Percentiles rank a stretch among this genome's conserved stretches.
phyloP scores from a whole-genome alignment of 2,329 filamentous ascomycete species.

The Curvularia sp. region DNA sequence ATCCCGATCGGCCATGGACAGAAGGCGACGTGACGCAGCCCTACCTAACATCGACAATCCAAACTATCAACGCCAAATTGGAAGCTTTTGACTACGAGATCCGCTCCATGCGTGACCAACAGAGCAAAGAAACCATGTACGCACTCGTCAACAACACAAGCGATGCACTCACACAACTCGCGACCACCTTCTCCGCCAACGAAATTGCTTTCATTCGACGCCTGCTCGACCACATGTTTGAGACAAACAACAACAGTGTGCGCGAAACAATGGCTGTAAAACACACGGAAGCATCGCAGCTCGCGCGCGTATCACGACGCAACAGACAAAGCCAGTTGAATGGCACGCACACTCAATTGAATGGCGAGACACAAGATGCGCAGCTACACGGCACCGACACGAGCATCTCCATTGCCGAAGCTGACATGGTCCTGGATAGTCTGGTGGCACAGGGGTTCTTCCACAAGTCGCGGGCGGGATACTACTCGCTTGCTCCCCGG shows the following conservation, averaged over 20 bases:
- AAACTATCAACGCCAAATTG: constrained; percentile 73
- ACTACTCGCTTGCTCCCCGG: constrained; percentile 78
- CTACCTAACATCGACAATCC: constrained; percentile 73
- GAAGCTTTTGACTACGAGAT: constrained; percentile 89
- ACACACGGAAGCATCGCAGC: constrained; percentile 77
- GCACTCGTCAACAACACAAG: constrained; percentile 88
- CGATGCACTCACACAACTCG: constrained; percentile 84
- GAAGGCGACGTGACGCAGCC: constrained; percentile 71
- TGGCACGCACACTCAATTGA: constrained; percentile 38
- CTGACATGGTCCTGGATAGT: constrained; percentile 72
- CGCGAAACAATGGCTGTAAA: constrained; percentile 85
- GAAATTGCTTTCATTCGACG: constrained; percentile 91
- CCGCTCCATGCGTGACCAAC: constrained; percentile 74
- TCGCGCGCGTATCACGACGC: constrained; percentile 58
- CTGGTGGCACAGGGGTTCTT: constrained; percentile 86
- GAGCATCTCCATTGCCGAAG: constrained; percentile 76
- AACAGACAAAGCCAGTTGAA: constrained; percentile 41
- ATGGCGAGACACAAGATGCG: constrained; percentile 48
- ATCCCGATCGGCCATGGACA: constrained; percentile 56
- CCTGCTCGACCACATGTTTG: constrained; percentile 89
- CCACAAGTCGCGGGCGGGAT: constrained; percentile 73
- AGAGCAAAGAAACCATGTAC: constrained; percentile 70
- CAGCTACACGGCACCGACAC: constrained; percentile 50
- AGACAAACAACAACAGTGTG: constrained; percentile 79
- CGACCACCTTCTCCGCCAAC: constrained; percentile 79